A percentile compares a stretch with the other conserved stretches of the same genome.
phyloP scores from a whole-genome alignment of 2,329 filamentous ascomycete species.

The Huntiella decipiens region DNA sequence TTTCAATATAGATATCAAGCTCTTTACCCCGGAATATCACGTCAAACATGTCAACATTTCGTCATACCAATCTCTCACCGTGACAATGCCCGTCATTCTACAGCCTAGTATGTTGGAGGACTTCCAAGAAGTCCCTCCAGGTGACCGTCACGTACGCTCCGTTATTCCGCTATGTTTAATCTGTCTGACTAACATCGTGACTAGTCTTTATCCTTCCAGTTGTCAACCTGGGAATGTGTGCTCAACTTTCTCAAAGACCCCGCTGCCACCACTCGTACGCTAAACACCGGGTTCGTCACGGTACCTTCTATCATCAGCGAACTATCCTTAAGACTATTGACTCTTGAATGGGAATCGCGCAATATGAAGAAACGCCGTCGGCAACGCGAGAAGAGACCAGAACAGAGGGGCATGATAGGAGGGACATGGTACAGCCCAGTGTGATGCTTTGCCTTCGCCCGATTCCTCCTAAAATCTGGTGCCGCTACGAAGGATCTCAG shows the following conservation, averaged over 20 bases:
- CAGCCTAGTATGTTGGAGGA: slow-evolving; percentile 6
- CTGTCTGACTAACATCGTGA: no score
- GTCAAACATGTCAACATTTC: no score
- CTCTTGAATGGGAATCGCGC: slow-evolving; percentile 5
- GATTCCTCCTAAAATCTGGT: not conserved
- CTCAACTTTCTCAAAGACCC: not conserved
- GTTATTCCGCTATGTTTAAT: no score
- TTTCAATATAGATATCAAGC: no score
- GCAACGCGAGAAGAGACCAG: not conserved
- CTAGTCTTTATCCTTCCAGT: not conserved
- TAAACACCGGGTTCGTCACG: not conserved
- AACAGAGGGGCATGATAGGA: not conserved
- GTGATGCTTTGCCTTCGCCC: not conserved
- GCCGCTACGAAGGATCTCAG: not conserved
- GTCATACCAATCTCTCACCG: not conserved
- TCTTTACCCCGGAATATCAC: no score
- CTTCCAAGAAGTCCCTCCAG: slow-evolving; percentile 1
- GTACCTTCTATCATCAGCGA: not conserved
- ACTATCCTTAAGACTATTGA: not conserved
- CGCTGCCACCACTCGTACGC: not conserved
- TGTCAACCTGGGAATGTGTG: not conserved
- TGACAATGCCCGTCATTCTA: slow-evolving; percentile 1
- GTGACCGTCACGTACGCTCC: slow-evolving; percentile 4
- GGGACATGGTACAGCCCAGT: not conserved
- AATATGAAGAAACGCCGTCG: not conserved